Base-by-base conservation (phyloP, 2,329 filamentous ascomycete species). In the Coniochaeta ligniaria region DNA sequence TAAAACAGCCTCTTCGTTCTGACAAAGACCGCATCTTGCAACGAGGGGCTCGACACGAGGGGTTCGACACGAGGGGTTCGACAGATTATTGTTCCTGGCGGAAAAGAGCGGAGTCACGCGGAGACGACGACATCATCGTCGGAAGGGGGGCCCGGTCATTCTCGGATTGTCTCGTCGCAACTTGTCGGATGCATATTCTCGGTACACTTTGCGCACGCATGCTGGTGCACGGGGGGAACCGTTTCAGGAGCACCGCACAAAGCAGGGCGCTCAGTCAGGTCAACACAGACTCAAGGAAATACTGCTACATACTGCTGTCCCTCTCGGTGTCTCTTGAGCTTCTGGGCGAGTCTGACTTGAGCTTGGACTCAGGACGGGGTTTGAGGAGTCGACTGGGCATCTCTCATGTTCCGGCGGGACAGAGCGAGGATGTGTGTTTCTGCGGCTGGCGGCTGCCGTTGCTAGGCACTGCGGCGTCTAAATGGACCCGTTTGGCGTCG, bases 261-360 rank as follows among this genome's bases (percentile, higher is more conserved):
- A 59, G 60, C 36, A 60, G 58, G 28, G 17, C 38, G 38, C 38
- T 55, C 22, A 31, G 31, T 31, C 16, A 12, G 14, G 24, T 26
- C 22, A n/a, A 41, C 38, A 58, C 20, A 17, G n/a, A n/a, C 22
- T 1, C 8, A 41, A 45, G 35, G 33, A 43, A 45, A 58, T 31
- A 31, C 20, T 31, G 24, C 50, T 57, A 64, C 70, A 65, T 69
- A 73, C 71, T 66, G 62, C 63, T 66, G 60, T 68, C 62, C n/a
- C 16, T 24, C 31, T 38, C 31, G 31, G 17, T 20, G 57, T 65
- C 57, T 64, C 62, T 59, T 43, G 61, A 63, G 16, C 14, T 36
- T 24, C 54, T 24, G 31, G 31, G 33, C 22, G 54, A 38, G 35
- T 43, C 35, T 58, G 35, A 26, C 26, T 45, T 58, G 36, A 45